Conservation (phyloP, 305 asterid species). For the Fraxinus sp. region DNA sequence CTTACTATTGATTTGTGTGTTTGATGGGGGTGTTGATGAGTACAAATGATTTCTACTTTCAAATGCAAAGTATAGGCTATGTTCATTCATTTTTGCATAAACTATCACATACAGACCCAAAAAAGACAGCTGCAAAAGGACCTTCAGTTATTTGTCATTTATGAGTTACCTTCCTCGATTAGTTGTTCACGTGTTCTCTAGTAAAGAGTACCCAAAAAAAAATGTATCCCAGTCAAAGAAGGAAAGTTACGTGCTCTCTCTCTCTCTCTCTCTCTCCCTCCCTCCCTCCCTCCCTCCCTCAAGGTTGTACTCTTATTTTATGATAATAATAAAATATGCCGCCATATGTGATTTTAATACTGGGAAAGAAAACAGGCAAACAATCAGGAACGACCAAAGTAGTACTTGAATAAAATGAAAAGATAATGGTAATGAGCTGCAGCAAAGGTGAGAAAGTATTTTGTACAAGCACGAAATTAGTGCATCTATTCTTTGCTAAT, state of each 20-base stretch:
- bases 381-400: background rate
- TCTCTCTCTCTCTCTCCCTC: no score
- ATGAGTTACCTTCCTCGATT: background rate
- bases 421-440: background rate
- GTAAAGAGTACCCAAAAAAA: background rate
- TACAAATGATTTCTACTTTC: background rate
- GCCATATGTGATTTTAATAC: background rate
- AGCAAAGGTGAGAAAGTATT: background rate
- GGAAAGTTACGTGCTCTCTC: background rate
- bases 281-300: no score
- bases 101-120: background rate
- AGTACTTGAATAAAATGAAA: background rate
- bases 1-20: background rate
- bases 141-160: background rate
- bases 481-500: conserved; percentile 6
- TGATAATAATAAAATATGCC: background rate
- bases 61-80: background rate
- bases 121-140: background rate
- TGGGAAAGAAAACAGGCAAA: background rate
- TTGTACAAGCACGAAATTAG: background rate
- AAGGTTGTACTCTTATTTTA: background rate
- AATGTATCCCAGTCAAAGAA: background rate
- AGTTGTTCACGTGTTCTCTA: background rate
- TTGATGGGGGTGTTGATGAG: background rate
- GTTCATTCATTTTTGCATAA: background rate